These are phyloP conservation scores for Thielaviopsis ethacetica DNA, from an alignment of 2,329 filamentous ascomycete species.

Conservation along the genomic window DNA sequence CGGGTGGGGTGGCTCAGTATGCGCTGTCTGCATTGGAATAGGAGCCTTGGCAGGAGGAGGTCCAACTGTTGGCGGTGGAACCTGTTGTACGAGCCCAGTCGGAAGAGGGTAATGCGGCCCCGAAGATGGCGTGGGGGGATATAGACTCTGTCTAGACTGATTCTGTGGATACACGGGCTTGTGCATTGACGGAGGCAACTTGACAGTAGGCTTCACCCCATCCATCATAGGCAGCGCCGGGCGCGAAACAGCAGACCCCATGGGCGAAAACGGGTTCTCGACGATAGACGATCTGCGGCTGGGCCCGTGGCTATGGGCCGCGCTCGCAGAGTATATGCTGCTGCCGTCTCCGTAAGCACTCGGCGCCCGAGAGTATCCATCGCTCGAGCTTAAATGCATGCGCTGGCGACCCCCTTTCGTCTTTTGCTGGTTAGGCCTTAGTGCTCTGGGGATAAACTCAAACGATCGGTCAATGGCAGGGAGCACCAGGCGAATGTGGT, in stretches of 20 bases:
- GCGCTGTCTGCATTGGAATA: no score
- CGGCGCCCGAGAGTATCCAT: slow-evolving; percentile 59
- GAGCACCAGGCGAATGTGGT: slow-evolving; percentile 74
- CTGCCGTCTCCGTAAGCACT: slow-evolving; percentile 59
- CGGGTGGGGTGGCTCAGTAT: background rate
- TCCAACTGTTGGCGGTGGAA: background rate
- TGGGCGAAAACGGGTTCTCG: slow-evolving; percentile 58
- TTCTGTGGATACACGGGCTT: background rate
- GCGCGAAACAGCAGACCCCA: slow-evolving; percentile 60
- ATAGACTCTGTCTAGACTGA: background rate
- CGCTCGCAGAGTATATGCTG: slow-evolving; percentile 70
- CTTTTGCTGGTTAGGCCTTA: slow-evolving; percentile 81
- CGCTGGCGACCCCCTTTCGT: slow-evolving; percentile 50
- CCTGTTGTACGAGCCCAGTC: background rate
- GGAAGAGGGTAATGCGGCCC: background rate
- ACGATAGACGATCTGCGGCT: slow-evolving; percentile 73
- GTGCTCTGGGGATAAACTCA: slow-evolving; percentile 88
- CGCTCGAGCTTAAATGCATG: slow-evolving; percentile 51
- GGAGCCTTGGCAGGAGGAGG: background rate
- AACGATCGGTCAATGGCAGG: slow-evolving; percentile 83
- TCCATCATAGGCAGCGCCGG: slow-evolving; percentile 42
- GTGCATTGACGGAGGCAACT: slow-evolving; percentile 49
- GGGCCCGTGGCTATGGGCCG: slow-evolving; percentile 72
- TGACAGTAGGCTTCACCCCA: slow-evolving; percentile 55
- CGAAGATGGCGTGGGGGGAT: background rate